Conservation (phyloP, 2,329 filamentous ascomycete species). For the Alternaria panax region DNA sequence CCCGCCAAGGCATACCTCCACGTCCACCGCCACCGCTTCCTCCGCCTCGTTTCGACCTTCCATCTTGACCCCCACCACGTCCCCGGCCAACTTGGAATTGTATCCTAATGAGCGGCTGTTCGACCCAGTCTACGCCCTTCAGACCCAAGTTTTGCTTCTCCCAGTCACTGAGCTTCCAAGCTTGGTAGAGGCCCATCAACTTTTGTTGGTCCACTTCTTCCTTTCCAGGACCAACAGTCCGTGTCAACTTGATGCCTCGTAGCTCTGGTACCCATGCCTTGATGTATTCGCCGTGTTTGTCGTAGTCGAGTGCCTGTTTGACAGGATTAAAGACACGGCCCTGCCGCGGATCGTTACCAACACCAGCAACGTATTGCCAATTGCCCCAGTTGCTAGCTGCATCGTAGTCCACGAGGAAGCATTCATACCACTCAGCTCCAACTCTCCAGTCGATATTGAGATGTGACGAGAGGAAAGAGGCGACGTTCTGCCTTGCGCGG, state of each 20-base stretch:
- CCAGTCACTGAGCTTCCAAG: constrained; percentile 68
- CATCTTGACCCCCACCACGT: constrained; percentile 19
- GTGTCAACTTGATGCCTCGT: constrained; percentile 55
- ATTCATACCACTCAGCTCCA: constrained; percentile 85
- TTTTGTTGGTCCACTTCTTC: constrained; percentile 49
- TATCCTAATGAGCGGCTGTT: constrained; percentile 60
- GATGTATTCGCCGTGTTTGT: constrained; percentile 72
- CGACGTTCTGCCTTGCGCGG: constrained; percentile 77
- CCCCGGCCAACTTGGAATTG: constrained; percentile 48
- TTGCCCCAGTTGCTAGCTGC: constrained; percentile 80
- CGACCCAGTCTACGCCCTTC: constrained; percentile 68
- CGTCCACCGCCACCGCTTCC: constrained; percentile 6
- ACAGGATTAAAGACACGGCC: constrained; percentile 81
- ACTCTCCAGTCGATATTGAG: constrained; percentile 79
- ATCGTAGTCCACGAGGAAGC: constrained; percentile 77
- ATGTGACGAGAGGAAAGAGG: constrained; percentile 76
- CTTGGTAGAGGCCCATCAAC: constrained; percentile 71
- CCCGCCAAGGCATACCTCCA: constrained; percentile 19
- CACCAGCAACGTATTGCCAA: constrained; percentile 82
- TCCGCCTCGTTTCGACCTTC: constrained; percentile 18
- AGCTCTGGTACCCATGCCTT: constrained; percentile 77
- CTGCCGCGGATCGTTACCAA: constrained; percentile 79
- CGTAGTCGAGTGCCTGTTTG: constrained; percentile 81
- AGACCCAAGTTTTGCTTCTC: constrained; percentile 66
- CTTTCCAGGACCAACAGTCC: constrained; percentile 22